Conservation (phyloP, 805 yeast species). For the Candida krabiensis region DNA sequence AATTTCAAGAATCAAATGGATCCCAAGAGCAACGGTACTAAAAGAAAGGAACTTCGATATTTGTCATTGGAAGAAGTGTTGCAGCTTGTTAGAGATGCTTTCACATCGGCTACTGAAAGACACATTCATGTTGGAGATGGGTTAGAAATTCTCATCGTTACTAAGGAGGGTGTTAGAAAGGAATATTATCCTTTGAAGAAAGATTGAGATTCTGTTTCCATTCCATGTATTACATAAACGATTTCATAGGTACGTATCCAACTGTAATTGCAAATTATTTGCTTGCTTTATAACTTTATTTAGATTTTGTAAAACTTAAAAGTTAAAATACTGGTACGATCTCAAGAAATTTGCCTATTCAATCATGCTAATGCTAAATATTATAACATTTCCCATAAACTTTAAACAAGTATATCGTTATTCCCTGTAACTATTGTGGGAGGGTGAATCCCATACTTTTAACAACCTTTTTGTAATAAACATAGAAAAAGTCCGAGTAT, state of each 20-base stretch:
- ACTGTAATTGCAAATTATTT: no score
- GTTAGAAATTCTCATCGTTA: constrained; percentile 83
- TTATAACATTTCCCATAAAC: no score
- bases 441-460: constrained; percentile 75
- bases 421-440: constrained; percentile 34
- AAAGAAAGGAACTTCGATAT: constrained; percentile 59
- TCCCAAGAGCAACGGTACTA: constrained; percentile 71
- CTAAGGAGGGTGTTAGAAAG: constrained; percentile 87
- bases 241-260: no score
- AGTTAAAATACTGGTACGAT: no score
- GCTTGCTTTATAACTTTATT: no score
- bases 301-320: no score
- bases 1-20: constrained; percentile 90
- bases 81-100: constrained; percentile 87
- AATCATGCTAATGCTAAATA: no score
- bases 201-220: no score
- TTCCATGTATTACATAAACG: no score
- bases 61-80: constrained; percentile 82
- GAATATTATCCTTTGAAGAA: constrained; percentile 85
- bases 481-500: constrained; percentile 93
- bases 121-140: constrained; percentile 99
- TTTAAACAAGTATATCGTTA: no score
- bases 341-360: no score
- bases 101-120: constrained; percentile 95
- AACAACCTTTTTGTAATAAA: constrained; percentile 80